These are phyloP conservation scores for Sordariomycetes sp. DNA, from an alignment of 2,329 filamentous ascomycete species.

Conservation along the genomic window DNA sequence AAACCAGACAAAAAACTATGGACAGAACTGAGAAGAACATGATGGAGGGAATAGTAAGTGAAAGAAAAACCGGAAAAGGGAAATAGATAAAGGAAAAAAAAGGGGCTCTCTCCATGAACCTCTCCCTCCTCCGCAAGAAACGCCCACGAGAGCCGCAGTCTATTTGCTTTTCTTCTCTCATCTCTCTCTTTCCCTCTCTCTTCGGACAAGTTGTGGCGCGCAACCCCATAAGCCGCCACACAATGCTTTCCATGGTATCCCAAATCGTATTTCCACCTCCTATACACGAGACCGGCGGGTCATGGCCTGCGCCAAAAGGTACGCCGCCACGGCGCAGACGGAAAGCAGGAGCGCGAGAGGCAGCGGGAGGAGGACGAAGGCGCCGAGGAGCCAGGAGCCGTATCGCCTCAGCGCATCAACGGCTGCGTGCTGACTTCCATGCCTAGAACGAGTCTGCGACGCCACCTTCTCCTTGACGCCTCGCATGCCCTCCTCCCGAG, in stretches of 20 bases:
- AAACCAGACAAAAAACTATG: background rate
- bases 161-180: background rate
- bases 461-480: slow-evolving; percentile 5
- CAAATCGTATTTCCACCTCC: background rate
- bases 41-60: too few species aligned
- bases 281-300: background rate
- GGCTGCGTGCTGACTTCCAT: slow-evolving; percentile 20
- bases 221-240: too few species aligned
- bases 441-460: slow-evolving; percentile 11
- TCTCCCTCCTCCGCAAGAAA: background rate
- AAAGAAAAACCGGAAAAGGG: too few species aligned
- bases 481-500: slow-evolving; percentile 9
- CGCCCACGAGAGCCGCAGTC: background rate
- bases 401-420: slow-evolving; percentile 27
- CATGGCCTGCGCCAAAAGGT: slow-evolving; percentile 18
- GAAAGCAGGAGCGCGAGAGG: slow-evolving; percentile 23
- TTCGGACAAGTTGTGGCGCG: too few species aligned
- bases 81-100: slow-evolving; percentile 1
- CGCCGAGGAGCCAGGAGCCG: slow-evolving; percentile 26
- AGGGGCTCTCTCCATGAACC: background rate
- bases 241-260: background rate
- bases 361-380: slow-evolving; percentile 31
- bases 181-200: background rate
- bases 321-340: slow-evolving; percentile 21
- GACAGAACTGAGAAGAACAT: too few species aligned